A percentile compares a stretch with the other conserved stretches of the same genome.
Evolutionary conservation across 345 rosid species (phyloP).

Genomic region (Firmiana major): DNA sequence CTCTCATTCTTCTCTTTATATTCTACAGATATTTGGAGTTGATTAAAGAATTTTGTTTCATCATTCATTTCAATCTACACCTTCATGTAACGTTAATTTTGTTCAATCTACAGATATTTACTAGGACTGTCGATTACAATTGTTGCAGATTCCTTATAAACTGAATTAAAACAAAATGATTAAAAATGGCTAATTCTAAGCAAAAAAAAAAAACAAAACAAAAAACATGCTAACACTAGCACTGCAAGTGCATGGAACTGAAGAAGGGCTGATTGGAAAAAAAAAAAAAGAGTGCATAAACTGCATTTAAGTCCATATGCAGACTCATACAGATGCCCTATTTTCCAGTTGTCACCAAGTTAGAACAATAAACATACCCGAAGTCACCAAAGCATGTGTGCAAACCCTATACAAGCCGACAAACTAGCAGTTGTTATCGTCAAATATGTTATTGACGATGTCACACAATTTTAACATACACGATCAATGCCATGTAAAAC

Average conservation of each 20-base stretch:
- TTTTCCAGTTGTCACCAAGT: background rate
- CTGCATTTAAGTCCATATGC: background rate
- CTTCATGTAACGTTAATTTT: background rate
- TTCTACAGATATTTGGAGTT: background rate
- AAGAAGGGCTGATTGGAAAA: background rate
- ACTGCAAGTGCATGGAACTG: slow-evolving; percentile 1
- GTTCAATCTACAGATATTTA: too few species aligned
- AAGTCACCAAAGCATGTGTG: background rate
- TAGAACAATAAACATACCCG: background rate
- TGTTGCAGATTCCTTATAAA: background rate
- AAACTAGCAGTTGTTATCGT: background rate
- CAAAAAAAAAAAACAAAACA: too few species aligned
- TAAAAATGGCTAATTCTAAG: background rate
- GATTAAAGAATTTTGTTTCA: background rate
- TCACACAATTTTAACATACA: background rate
- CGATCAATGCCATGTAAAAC: background rate
- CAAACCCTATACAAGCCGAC: slow-evolving; percentile 6
- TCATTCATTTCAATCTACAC: background rate
- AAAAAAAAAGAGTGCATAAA: background rate
- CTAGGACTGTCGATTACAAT: background rate
- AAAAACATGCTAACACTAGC: background rate
- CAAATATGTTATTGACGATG: background rate
- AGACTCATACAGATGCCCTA: background rate
- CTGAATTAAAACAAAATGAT: background rate
- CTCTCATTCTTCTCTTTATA: background rate